Base-by-base conservation (phyloP, 371 early-diverging fungal species). In the Catenaria anguillulae region DNA sequence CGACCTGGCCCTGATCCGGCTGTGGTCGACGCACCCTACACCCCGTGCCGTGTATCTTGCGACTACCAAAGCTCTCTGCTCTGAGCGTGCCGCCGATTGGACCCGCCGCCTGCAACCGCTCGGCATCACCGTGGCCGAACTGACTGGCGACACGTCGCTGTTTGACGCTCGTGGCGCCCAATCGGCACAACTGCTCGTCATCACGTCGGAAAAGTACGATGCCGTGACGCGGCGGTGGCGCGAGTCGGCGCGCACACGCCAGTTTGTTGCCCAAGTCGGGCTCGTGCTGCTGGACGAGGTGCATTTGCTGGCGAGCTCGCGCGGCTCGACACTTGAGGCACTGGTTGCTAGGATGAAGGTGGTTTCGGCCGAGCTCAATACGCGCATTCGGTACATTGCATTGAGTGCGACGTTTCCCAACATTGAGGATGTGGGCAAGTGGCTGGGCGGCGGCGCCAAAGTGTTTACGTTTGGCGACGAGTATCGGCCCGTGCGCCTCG, bases 361-460 rank as follows among this genome's bases (percentile, higher is more conserved):
- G 54, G 68, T 70, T 58, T 55, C 63, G 31, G 8, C 54, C 34
- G 70, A 64, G 17, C n/a, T 24, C 15, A 29, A 61, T 4, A 29
- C 42, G 40, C 65, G 68, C 24, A 42, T 82, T 13, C 65, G 87
- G 26, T 72, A 83, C 23, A 67, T 93, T 4, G 92, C 88, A 13
- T 69, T 95, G 2, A 87, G 88, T 21, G 93, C 93, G 1, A 92
- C 93, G 0, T 78, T 91, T 17, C 92, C 96, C 0, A 95, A 95
- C 70, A 64, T 87, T 5, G 68, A 74, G 4, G 90, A 92, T 67
- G 77, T 95, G 45, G 88, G 85, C 0, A 66, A 67, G 2, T 90
- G 90, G 90, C 68, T 82, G 21, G 75, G 71, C 65, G 68, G 70
- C 45, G 66, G 5, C 5, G 37, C 48, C 0, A 15, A 13, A 23